Evolutionary conservation across 1,139 yeast genomes (phyloP).

Genomic region (Candida labiduridarum): DNA sequence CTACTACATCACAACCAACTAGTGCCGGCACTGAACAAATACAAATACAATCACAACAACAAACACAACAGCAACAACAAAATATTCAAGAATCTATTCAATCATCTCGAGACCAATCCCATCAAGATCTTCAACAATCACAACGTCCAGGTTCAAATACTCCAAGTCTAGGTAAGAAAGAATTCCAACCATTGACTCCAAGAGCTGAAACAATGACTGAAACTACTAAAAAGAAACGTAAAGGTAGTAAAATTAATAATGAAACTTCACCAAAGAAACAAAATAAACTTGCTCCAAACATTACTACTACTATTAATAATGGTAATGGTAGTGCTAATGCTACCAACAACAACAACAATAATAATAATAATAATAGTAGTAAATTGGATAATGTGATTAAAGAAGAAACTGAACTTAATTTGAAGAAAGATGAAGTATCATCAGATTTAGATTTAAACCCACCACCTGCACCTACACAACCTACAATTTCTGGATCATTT

Average conservation of each 20-base stretch:
- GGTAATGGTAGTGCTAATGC: no score
- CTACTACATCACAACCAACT: constrained; percentile 13
- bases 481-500: constrained; percentile 21
- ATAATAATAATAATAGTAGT: constrained; percentile 5
- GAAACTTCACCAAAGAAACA: constrained; percentile 40
- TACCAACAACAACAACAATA: no score
- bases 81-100: constrained; percentile 10
- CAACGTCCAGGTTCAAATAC: constrained; percentile 19
- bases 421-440: constrained; percentile 16
- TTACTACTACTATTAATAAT: not conserved
- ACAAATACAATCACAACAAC: constrained; percentile 15
- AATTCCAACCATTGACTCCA: constrained; percentile 47
- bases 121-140: constrained; percentile 2
- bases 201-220: constrained; percentile 40
- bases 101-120: constrained; percentile 7
- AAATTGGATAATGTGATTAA: constrained; percentile 30
- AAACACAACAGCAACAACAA: constrained; percentile 11
- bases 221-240: constrained; percentile 27
- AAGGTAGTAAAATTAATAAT: constrained; percentile 19
- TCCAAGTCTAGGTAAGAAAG: constrained; percentile 36
- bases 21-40: constrained; percentile 19
- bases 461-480: constrained; percentile 26
- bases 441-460: constrained; percentile 20
- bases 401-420: constrained; percentile 21
- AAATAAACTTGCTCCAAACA: constrained; percentile 17